Base-by-base conservation (phyloP, 163 green algal genomes). In the Chlorella variabilis region DNA sequence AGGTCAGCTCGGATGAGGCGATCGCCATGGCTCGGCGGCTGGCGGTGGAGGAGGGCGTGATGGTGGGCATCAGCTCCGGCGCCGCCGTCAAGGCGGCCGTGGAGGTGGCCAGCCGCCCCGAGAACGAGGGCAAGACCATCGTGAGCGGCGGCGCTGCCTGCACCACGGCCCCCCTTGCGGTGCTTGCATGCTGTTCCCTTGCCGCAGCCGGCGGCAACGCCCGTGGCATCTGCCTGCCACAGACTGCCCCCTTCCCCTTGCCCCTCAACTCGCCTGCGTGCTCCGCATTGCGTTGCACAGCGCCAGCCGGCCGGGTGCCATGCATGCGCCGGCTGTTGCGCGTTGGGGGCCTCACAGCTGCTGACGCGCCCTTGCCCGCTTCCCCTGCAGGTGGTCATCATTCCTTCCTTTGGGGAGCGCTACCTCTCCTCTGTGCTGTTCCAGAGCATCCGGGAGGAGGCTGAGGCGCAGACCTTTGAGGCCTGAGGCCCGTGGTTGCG, bases 11-110 rank as follows among this genome's bases (percentile, higher is more conserved):
- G n/a, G 95, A 99, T 77, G 96, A 99, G 1, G 79, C 95, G 4
- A 93, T 99, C 17, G 90, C 86, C 21, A 98, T 97, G 91, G 96
- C 97, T 2, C 91, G 95, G 71, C 84, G 94, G n/a, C 86, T 99
- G 42, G 96, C 96, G 0, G 69, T 92, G 27, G 92, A 98, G 86
- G 96, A 99, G 83, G 96, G 96, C 21, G 91, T 99, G 21, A 91
- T 98, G 45, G 69, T 81, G 39, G 97, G 97, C 77, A 99, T 99
- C 85, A 98, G 93, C 61, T 97, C 91, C 17, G 96, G 96, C 2
- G 96, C 96, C 0, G 96, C 95, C 0, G 89, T 92, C 3, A 62
- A 90, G 33, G 96, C 96, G 7, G 92, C 96, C 2, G 34, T 97
- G 17, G 70, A 96, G 83, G 82, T 98, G 33, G 96, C 93, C 34